These are phyloP conservation scores for Canavalia ensiformis DNA, from an alignment of 306 rosid species.

Conservation along the genomic window DNA sequence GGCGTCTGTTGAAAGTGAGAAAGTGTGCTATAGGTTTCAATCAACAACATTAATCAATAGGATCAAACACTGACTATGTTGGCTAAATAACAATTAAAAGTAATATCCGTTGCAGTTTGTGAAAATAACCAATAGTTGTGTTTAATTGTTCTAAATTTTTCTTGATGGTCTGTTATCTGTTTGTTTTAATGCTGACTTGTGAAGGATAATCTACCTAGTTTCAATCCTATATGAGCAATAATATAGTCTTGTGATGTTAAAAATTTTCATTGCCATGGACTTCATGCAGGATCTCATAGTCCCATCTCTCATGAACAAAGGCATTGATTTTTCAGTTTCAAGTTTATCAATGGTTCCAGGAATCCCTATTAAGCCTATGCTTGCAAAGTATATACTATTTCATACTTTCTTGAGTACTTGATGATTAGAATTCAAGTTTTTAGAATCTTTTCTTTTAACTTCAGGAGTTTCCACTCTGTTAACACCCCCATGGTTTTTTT, in stretches of 20 bases:
- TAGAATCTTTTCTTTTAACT: slow-evolving; percentile 20
- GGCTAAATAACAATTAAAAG: background rate
- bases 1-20: slow-evolving; percentile 30
- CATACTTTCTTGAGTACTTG: slow-evolving; percentile 21
- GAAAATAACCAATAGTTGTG: slow-evolving; percentile 16
- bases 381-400: slow-evolving; percentile 75
- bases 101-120: slow-evolving; percentile 8
- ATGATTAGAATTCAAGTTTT: slow-evolving; percentile 41
- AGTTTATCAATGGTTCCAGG: slow-evolving; percentile 93
- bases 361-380: slow-evolving; percentile 97
- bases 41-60: background rate
- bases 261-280: slow-evolving; percentile 41
- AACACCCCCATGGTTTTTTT: slow-evolving; percentile 9
- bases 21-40: background rate
- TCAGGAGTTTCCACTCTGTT: slow-evolving; percentile 22
- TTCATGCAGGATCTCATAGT: slow-evolving; percentile 79
- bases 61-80: slow-evolving; percentile 16
- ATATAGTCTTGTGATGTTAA: slow-evolving; percentile 38
- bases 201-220: slow-evolving; percentile 17
- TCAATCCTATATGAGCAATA: slow-evolving; percentile 25
- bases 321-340: slow-evolving; percentile 78
- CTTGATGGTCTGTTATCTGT: slow-evolving; percentile 8
- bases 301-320: slow-evolving; percentile 82
- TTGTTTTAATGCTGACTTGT: background rate
- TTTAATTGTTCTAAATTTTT: slow-evolving; percentile 31